Percentiles rank a stretch among this genome's conserved stretches.
phyloP scores from a whole-genome alignment of 106 monocot species.

The Phalaenopsis aphrodite region DNA sequence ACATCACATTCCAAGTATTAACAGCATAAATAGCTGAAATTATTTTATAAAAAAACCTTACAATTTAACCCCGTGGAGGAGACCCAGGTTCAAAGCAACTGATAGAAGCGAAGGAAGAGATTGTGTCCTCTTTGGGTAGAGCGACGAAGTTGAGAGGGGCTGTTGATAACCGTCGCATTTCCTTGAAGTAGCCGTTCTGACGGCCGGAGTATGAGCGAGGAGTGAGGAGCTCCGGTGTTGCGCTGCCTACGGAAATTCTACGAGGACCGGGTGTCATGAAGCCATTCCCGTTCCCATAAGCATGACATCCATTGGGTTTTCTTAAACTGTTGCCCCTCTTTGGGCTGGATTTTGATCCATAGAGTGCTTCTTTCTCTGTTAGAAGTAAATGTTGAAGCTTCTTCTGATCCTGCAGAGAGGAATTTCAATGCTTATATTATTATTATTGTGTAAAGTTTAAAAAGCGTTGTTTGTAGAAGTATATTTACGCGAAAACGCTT shows the following conservation, averaged over 20 bases:
- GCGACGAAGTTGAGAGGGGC: conserved; percentile 57
- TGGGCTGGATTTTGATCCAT: conserved; percentile 65
- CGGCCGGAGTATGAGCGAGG: conserved; percentile 67
- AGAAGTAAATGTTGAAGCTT: conserved; percentile 63
- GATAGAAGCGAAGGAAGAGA: conserved; percentile 59
- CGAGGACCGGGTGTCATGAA: conserved; percentile 47
- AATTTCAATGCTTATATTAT: not conserved
- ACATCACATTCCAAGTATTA: not conserved
- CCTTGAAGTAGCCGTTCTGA: conserved; percentile 52
- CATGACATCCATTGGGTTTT: conserved; percentile 24
- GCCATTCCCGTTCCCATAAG: conserved; percentile 28
- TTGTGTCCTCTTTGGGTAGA: conserved; percentile 50
- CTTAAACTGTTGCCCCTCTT: conserved; percentile 45
- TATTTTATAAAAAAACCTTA: not conserved
- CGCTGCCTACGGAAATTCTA: conserved; percentile 39
- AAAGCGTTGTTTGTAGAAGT: not conserved
- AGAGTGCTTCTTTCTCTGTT: conserved; percentile 60
- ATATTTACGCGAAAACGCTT: conserved; percentile 49
- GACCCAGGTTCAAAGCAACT: conserved; percentile 64
- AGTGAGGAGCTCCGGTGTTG: conserved; percentile 61
- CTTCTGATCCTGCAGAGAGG: conserved; percentile 56
- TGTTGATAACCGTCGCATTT: conserved; percentile 33
- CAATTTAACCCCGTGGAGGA: conserved; percentile 20
- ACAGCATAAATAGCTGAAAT: not conserved
- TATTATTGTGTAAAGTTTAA: not conserved